A percentile compares a stretch with the other conserved stretches of the same genome.
Conservation (phyloP, 2,329 filamentous ascomycete genomes). For the Fusarium mundagurra region DNA sequence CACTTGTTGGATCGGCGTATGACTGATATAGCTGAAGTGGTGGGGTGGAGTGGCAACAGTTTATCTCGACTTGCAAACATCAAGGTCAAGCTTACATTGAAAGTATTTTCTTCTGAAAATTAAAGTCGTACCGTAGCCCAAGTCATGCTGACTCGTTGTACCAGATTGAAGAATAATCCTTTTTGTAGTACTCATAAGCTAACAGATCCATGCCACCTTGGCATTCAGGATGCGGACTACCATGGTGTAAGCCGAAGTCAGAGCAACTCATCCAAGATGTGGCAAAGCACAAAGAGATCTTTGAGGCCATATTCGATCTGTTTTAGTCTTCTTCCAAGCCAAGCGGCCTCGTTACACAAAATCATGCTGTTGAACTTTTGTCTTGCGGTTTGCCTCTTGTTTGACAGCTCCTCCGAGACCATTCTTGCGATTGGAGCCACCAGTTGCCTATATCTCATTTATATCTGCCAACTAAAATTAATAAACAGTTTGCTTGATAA, state of each 20-base stretch:
- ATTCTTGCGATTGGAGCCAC: not conserved
- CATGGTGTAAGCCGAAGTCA: not conserved
- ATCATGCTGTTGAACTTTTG: not conserved
- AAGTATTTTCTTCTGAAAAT: not conserved
- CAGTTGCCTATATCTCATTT: not conserved
- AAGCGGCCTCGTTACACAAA: not conserved
- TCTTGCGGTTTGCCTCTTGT: not conserved
- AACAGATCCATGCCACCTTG: not conserved
- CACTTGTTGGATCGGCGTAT: constrained; percentile 6
- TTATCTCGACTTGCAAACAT: not conserved
- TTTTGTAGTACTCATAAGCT: not conserved
- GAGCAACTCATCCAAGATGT: not conserved
- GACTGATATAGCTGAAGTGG: not conserved
- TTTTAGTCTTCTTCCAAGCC: rapidly evolving
- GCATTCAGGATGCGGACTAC: not conserved
- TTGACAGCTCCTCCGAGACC: not conserved
- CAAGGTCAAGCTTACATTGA: not conserved
- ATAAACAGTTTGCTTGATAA: not conserved
- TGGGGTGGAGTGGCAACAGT: not conserved
- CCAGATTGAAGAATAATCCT: not conserved
- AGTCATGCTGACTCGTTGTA: not conserved
- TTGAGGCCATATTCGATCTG: not conserved
- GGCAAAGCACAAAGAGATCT: not conserved
- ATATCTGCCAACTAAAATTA: not conserved
- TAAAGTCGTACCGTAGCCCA: not conserved